Evolutionary conservation across 257 asterid genomes (phyloP).

Genomic region (Rehmannia glutinosa): DNA sequence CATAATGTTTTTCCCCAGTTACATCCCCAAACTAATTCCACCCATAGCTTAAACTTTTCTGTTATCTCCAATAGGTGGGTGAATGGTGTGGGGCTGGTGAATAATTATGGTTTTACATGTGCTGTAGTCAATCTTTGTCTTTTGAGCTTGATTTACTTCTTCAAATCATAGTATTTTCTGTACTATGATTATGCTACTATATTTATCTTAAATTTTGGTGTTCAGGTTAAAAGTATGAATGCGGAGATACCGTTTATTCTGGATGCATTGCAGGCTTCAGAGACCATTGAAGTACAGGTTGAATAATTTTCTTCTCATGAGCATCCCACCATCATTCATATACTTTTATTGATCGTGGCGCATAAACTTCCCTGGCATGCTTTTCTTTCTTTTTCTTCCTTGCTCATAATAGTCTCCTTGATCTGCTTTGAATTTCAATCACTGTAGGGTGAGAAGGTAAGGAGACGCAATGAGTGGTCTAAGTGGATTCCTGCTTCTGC

Average conservation of each 20-base stretch:
- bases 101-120: not conserved
- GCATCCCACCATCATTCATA: not conserved
- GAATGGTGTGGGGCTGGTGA: not conserved
- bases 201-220: constrained; percentile 7
- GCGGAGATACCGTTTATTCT: constrained; percentile 58
- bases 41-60: too few relatives aligned
- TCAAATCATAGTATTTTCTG: not conserved
- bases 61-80: too few relatives aligned
- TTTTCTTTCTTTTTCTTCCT: not conserved
- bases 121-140: not conserved
- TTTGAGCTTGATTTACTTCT: constrained; percentile 9
- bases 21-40: not conserved
- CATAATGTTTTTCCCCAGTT: too few relatives aligned
- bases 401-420: constrained; percentile 11
- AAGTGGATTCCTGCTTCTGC: constrained; percentile 53
- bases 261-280: constrained; percentile 71
- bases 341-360: constrained; percentile 3
- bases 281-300: constrained; percentile 68
- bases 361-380: not conserved
- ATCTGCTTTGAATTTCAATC: constrained; percentile 16
- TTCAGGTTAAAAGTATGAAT: constrained; percentile 73
- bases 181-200: not conserved
- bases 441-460: constrained; percentile 60
- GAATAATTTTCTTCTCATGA: constrained; percentile 9
- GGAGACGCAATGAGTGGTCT: constrained; percentile 80